Base-by-base conservation (phyloP, 2,329 filamentous ascomycete genomes). In the Ascochyta fabae region DNA sequence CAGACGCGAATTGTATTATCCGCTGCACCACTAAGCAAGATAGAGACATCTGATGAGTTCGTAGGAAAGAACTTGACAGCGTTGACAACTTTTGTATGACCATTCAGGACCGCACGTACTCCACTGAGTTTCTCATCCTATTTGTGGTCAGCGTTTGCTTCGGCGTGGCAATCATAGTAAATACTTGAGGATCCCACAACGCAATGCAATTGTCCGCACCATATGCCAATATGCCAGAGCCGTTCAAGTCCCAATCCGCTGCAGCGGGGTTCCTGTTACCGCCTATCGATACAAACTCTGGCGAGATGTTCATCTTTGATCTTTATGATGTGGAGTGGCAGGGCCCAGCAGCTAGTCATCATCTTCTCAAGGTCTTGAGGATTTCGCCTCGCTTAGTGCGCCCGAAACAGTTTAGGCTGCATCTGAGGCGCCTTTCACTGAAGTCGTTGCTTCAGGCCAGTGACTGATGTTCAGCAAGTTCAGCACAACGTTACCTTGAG, bases 191-290 rank as follows among this genome's bases (percentile, higher is more conserved):
- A 71, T 87, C 82, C 95, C 95, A 99, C 36, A 98, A 73, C 39
- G 92, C 94, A 66, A 99, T 84, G 77, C 95, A 95, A 65, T 88
- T 87, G 76, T 96, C 91, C 8, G 93, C 89, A 29, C 95, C 95
- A 78, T 91, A 99, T 27, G 92, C 95, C 49, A 99, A 81, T 40
- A 92, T 73, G 9, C 89, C 90, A 19, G 80, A 79, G 60, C 74
- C 70, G 16, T 83, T 78, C 19, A 78, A 71, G 71, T 90, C 87
- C 95, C 95, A 99, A 78, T 98, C 94, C 26, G 94, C 93, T 26
- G 92, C 90, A 15, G 89, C 88, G 16, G 94, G 90, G 69, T 98
- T 91, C 67, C 94, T 85, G 76, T 98, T 99, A 42, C 92, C 94
- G 58, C 95, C 95, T 60, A 88, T 87, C 42, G 91, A 88, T 64